A percentile compares a stretch with the other conserved stretches of the same genome.
phyloP scores from a whole-genome alignment of 1,139 yeast species.

The Sugiyamaella neomexicana region DNA sequence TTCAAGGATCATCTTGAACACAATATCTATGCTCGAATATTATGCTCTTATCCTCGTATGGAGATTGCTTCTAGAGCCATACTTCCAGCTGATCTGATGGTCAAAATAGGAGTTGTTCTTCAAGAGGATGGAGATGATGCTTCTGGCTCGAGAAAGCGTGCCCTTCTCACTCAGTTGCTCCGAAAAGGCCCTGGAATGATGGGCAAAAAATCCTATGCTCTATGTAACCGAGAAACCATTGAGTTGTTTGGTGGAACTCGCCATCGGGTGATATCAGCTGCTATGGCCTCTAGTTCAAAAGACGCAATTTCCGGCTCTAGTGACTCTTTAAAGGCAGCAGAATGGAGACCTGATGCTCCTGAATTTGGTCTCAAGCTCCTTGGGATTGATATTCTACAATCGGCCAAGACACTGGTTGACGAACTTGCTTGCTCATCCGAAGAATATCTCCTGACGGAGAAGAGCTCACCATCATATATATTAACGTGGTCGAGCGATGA shows the following conservation, averaged over 20 bases:
- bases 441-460: not conserved
- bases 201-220: conserved; percentile 24
- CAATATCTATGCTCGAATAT: conserved; percentile 35
- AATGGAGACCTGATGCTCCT: conserved; percentile 20
- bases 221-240: conserved; percentile 16
- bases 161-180: conserved; percentile 19
- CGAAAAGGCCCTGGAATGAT: not conserved
- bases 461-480: not conserved
- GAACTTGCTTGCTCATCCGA: not conserved
- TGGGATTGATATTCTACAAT: conserved; percentile 17
- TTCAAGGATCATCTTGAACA: conserved; percentile 16
- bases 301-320: conserved; percentile 1
- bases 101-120: conserved; percentile 32
- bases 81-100: conserved; percentile 34
- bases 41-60: conserved; percentile 36
- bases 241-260: conserved; percentile 15
- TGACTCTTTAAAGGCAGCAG: not conserved
- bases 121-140: conserved; percentile 2
- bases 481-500: not conserved
- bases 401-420: conserved; percentile 8
- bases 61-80: conserved; percentile 31
- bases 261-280: conserved; percentile 10
- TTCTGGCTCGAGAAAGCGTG: not conserved
- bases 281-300: conserved; percentile 16
- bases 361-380: conserved; percentile 20